phyloP scores from a whole-genome alignment of 768 basidiomycete genomes.

The Rhodotorula sphaerocarpa region DNA sequence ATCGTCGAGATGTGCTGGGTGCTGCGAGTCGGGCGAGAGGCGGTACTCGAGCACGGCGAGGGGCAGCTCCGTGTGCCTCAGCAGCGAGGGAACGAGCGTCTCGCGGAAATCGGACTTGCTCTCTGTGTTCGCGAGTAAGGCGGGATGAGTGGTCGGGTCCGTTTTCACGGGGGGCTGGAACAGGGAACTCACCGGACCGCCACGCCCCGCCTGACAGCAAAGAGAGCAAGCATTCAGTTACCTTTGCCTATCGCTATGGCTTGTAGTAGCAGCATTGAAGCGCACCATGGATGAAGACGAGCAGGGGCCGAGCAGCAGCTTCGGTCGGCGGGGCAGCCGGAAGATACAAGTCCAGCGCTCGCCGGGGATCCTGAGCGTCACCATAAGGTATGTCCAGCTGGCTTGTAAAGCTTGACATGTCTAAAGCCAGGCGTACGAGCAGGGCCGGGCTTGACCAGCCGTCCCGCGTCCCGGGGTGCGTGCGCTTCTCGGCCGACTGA shows the following conservation, averaged over 20 bases:
- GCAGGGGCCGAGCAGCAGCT: slow-evolving; percentile 6
- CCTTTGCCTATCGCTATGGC: too few relatives aligned
- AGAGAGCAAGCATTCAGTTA: neutral
- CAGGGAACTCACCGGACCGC: slow-evolving; percentile 20
- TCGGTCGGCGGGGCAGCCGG: neutral
- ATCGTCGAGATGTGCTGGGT: slow-evolving; percentile 24
- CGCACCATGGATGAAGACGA: slow-evolving; percentile 32
- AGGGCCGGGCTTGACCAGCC: too few relatives aligned
- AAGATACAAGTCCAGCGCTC: slow-evolving; percentile 24
- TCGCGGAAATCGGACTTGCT: slow-evolving; percentile 22
- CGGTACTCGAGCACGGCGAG: slow-evolving; percentile 31
- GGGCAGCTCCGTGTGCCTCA: slow-evolving; percentile 14
- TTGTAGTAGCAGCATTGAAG: neutral
- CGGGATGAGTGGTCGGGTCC: too few relatives aligned
- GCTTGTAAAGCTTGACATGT: neutral
- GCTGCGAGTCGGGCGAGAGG: slow-evolving; percentile 15
- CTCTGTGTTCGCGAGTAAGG: neutral
- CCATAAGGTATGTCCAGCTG: slow-evolving; percentile 14
- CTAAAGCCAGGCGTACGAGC: too few relatives aligned
- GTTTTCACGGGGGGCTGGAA: too few relatives aligned
- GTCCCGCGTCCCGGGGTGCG: too few relatives aligned
- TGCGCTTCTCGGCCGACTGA: neutral
- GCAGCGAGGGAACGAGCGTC: slow-evolving; percentile 12
- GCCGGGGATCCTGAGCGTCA: slow-evolving; percentile 1
- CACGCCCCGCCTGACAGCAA: slow-evolving; percentile 23